Conservation (phyloP, 1,139 yeast genomes). For the Pichia kudriavzevii region DNA sequence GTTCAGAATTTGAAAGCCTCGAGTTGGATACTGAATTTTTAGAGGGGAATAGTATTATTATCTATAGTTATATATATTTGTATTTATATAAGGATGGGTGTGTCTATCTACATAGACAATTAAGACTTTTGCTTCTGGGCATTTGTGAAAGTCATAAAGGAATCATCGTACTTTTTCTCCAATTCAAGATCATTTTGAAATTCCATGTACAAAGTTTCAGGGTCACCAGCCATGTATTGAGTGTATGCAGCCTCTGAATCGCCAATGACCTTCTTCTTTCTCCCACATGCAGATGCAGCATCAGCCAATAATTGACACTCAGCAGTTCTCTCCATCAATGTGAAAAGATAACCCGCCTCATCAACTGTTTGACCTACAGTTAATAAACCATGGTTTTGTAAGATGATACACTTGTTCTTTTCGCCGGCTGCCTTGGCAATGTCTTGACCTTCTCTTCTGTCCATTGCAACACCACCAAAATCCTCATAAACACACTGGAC, state of each 20-base stretch:
- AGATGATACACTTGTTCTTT: slow-evolving; percentile 50
- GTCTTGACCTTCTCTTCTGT: slow-evolving; percentile 59
- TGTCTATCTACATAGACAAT: too few relatives aligned
- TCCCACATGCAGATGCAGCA: slow-evolving; percentile 36
- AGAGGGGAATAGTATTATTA: too few relatives aligned
- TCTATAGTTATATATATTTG: too few relatives aligned
- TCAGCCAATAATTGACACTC: slow-evolving; percentile 66
- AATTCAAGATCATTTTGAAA: slow-evolving; percentile 59
- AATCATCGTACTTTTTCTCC: slow-evolving; percentile 31
- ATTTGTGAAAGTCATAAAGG: slow-evolving; percentile 21
- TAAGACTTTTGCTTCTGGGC: too few relatives aligned
- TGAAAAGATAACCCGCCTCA: slow-evolving; percentile 72
- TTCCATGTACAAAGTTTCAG: slow-evolving; percentile 63
- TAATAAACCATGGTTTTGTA: slow-evolving; percentile 72
- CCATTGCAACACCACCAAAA: slow-evolving; percentile 78
- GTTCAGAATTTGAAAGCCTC: too few relatives aligned
- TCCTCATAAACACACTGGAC: slow-evolving; percentile 57
- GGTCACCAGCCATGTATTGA: slow-evolving; percentile 51
- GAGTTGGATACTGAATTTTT: too few relatives aligned
- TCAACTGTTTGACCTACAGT: slow-evolving; percentile 76
- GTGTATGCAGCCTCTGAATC: slow-evolving; percentile 69
- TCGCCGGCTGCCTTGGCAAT: slow-evolving; percentile 63
- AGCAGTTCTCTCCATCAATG: slow-evolving; percentile 62
- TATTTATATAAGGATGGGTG: too few relatives aligned
- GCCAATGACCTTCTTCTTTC: slow-evolving; percentile 35